Evolutionary conservation across 129 eudicot species (phyloP).

Genomic region (Flaveria trinervia): DNA sequence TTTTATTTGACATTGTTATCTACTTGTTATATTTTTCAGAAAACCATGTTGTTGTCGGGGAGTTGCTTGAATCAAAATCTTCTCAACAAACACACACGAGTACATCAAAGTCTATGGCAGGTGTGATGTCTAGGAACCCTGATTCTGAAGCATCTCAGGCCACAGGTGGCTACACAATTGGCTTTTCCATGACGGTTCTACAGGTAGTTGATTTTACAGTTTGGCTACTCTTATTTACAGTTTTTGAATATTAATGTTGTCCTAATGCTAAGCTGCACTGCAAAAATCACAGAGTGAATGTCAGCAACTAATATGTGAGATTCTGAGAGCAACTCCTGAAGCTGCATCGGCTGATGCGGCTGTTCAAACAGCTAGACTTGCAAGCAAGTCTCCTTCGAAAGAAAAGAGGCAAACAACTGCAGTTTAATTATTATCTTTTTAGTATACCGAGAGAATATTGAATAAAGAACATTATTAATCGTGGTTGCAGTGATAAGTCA

Average conservation of each 20-base stretch:
- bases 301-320: constrained; percentile 97
- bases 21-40: constrained; percentile 25
- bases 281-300: constrained; percentile 78
- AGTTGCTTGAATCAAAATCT: constrained; percentile 83
- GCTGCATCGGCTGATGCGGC: constrained; percentile 99
- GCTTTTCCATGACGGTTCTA: constrained; percentile 89
- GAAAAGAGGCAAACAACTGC: constrained; percentile 64
- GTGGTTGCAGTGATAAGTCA: constrained; percentile 67
- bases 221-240: constrained; percentile 6
- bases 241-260: constrained; percentile 16
- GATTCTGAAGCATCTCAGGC: constrained; percentile 81
- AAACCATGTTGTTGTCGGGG: constrained; percentile 91
- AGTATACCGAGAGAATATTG: neutral
- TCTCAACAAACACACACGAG: constrained; percentile 65
- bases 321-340: constrained; percentile 98
- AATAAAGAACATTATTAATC: constrained; percentile 14
- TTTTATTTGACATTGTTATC: neutral
- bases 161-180: constrained; percentile 92
- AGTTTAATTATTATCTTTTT: neutral
- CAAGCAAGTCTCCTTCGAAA: constrained; percentile 82
- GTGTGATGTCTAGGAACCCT: constrained; percentile 70
- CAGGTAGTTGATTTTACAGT: constrained; percentile 51
- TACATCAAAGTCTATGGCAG: constrained; percentile 68
- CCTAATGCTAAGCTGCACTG: constrained; percentile 19
- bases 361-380: constrained; percentile 96